Evolutionary conservation across 1,284 basidiomycete genomes (phyloP).

Genomic region (Moesziomyces sp.): DNA sequence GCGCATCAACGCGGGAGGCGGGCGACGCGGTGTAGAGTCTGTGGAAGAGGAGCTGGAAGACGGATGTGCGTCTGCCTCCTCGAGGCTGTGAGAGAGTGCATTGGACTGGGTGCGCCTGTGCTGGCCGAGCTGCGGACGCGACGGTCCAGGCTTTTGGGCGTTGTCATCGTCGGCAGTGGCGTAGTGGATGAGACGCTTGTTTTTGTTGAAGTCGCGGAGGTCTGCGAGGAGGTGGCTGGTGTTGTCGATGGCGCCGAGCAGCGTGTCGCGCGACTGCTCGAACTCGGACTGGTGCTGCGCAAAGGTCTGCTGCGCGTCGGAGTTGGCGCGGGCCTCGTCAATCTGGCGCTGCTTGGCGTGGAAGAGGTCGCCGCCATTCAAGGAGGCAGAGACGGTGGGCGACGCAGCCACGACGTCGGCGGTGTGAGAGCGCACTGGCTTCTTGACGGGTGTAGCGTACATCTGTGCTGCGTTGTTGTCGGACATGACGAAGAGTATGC

Average conservation of each 20-base stretch:
- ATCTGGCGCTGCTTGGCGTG: conserved; percentile 31
- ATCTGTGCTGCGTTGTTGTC: conserved; percentile 23
- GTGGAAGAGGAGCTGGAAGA: conserved; percentile 7
- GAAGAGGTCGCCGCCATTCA: conserved; percentile 32
- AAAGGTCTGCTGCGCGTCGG: conserved; percentile 37
- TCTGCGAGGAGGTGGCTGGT: conserved; percentile 78
- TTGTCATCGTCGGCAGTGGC: conserved; percentile 69
- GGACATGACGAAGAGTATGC: conserved; percentile 10
- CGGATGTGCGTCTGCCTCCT: conserved; percentile 30
- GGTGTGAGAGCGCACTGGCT: conserved; percentile 25
- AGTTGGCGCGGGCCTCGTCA: conserved; percentile 12
- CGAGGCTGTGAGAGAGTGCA: conserved; percentile 20
- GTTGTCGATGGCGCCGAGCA: conserved; percentile 75
- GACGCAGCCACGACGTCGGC: conserved; percentile 34
- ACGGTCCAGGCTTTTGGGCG: conserved; percentile 8
- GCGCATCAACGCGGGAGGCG: conserved; percentile 38
- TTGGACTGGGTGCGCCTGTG: conserved; percentile 40
- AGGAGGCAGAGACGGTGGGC: conserved; percentile 14
- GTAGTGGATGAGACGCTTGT: conserved; percentile 87
- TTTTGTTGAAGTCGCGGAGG: conserved; percentile 83
- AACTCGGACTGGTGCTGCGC: conserved; percentile 45
- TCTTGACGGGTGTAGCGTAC: conserved; percentile 34
- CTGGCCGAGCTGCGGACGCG: conserved; percentile 10
- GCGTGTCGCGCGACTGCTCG: conserved; percentile 42
- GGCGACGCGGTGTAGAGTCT: conserved; percentile 17